These are phyloP conservation scores for Xylariomycetidae sp. DNA, from an alignment of 2,329 filamentous ascomycete genomes.

Conservation along the genomic window DNA sequence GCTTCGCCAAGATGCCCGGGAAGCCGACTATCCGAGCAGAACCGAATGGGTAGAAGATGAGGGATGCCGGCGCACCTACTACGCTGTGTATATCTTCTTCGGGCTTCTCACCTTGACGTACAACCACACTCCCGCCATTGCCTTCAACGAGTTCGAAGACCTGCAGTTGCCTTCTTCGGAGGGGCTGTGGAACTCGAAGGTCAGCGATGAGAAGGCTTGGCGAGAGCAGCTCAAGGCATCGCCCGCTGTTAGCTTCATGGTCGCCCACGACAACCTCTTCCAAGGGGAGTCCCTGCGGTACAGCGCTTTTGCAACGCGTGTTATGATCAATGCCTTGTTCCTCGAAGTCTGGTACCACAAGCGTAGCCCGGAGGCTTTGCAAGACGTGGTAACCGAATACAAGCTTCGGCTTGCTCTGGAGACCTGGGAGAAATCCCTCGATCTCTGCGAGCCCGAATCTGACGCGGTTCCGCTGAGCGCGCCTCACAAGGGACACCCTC, in stretches of 20 bases:
- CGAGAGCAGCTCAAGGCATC: slow-evolving; percentile 67
- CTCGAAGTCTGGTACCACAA: slow-evolving; percentile 99
- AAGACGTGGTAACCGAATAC: slow-evolving; percentile 97
- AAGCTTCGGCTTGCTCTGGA: slow-evolving; percentile 92
- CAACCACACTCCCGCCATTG: slow-evolving; percentile 96
- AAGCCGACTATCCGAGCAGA: slow-evolving; percentile 67
- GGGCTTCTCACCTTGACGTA: slow-evolving; percentile 90
- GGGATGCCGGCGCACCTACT: slow-evolving; percentile 92
- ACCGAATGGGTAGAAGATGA: slow-evolving; percentile 96
- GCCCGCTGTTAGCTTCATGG: slow-evolving; percentile 77
- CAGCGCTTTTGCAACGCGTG: slow-evolving; percentile 92
- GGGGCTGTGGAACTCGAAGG: slow-evolving; percentile 84
- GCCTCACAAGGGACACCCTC: slow-evolving; percentile 89
- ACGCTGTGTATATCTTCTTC: slow-evolving; percentile 98
- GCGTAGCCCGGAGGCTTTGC: slow-evolving; percentile 92
- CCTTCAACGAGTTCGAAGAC: slow-evolving; percentile 96
- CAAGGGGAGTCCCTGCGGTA: slow-evolving; percentile 86
- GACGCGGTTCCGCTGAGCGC: slow-evolving; percentile 86
- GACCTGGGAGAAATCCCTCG: slow-evolving; percentile 97
- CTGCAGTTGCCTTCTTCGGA: slow-evolving; percentile 89
- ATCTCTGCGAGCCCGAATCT: slow-evolving; percentile 85
- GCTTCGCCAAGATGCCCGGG: slow-evolving; percentile 81
- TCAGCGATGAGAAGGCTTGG: slow-evolving; percentile 76
- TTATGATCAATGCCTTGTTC: slow-evolving; percentile 98
- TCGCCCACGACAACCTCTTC: slow-evolving; percentile 92